Base-by-base conservation (phyloP, 2,329 filamentous ascomycete genomes). In the Aureobasidium sp. region DNA sequence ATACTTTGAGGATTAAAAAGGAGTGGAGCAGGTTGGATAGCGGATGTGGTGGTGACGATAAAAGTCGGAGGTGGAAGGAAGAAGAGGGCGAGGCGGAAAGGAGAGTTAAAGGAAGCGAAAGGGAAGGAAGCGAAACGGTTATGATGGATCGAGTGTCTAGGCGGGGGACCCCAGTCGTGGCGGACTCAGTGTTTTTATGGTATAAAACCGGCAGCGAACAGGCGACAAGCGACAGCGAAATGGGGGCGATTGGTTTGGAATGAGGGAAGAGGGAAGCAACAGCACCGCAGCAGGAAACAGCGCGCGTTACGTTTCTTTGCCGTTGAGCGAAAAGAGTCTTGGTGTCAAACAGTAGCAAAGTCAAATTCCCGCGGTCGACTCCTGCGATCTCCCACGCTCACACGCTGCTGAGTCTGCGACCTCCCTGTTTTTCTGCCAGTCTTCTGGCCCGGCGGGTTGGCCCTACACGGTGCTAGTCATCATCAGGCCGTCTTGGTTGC, bases 281-380 rank as follows among this genome's bases (percentile, higher is more conserved):
- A 34, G 20, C 34, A 26, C 12, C 29, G 41, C 55, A 59, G 43
- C 55, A 59, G 43, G 43, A 59, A 47, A 47, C 43, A 59, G 55
- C 43, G 32, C 32, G 41, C 53, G 39, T 27, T 46, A 15, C 27
- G 37, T 43, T 43, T 37, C 55, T 48, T 37, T 29, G 29, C 55
- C 55, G 55, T 59, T 59, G 43, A 39, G 41, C 32, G 27, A 59
- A 48, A 47, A 47, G 29, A 20, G 55, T 59, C 55, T 59, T 59
- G 55, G 55, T 59, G 55, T 59, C 55, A 59, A 59, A 59, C 55
- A 57, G 53, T 57, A 57, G 17, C 39, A 57, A 57, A 57, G 53
- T 57, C 55, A 59, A 59, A 37, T 46, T 59, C 1, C 55, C 43
- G 43, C 43, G 32, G 20, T 48, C 55, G 41, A 47, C 41, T 59